Percentiles rank a stretch among this genome's conserved stretches.
Evolutionary conservation across 2,329 filamentous ascomycete species (phyloP).

Genomic region (Fusarium pseudograminearum): DNA sequence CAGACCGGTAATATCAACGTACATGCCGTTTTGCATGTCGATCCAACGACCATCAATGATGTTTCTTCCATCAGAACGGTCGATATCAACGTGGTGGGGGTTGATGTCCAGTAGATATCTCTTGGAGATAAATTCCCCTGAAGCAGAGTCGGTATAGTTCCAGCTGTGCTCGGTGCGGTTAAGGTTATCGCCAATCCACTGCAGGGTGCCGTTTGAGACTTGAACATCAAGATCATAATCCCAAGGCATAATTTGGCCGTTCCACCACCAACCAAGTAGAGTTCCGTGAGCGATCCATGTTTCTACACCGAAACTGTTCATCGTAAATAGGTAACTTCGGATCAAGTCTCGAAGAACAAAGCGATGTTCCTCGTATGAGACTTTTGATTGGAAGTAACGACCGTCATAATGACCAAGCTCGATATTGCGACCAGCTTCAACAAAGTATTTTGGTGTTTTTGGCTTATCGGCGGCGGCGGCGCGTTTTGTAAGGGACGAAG

Average conservation of each 20-base stretch:
- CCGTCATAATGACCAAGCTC: conserved; percentile 79
- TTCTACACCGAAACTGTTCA: conserved; percentile 73
- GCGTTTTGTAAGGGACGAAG: conserved; percentile 13
- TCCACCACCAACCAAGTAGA: conserved; percentile 91
- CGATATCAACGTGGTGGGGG: conserved; percentile 72
- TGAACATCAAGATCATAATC: conserved; percentile 89
- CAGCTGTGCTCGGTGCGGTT: conserved; percentile 77
- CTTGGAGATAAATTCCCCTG: conserved; percentile 55
- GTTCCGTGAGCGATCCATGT: conserved; percentile 92
- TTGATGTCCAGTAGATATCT: conserved; percentile 82
- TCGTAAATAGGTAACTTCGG: conserved; percentile 77
- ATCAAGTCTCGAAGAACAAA: conserved; percentile 76
- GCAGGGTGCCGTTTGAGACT: conserved; percentile 74
- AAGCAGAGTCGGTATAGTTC: conserved; percentile 57
- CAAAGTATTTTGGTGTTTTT: conserved; percentile 69
- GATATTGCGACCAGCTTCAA: conserved; percentile 71
- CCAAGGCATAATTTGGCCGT: conserved; percentile 81
- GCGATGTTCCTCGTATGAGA: conserved; percentile 75
- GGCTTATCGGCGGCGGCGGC: conserved; percentile 13
- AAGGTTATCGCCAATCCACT: conserved; percentile 71
- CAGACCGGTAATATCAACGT: conserved; percentile 85
- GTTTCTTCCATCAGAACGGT: conserved; percentile 76
- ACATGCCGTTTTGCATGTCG: conserved; percentile 79
- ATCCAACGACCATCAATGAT: conserved; percentile 90
- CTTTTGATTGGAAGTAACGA: conserved; percentile 73